Base-by-base conservation (phyloP, 257 asterid species). In the Parsonsia alboflavescens region DNA sequence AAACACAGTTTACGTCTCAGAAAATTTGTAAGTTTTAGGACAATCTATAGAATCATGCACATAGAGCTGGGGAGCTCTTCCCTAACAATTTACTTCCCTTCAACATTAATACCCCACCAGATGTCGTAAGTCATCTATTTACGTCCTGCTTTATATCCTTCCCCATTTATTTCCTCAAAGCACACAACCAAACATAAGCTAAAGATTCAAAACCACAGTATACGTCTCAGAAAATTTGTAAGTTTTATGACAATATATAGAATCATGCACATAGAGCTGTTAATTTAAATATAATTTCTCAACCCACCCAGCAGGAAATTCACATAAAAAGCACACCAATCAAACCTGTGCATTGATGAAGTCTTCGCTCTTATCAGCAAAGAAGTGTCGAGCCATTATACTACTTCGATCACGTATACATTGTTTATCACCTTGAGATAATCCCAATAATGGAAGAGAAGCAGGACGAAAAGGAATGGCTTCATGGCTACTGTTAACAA, bases 351-450 rank as follows among this genome's bases (percentile, higher is more conserved):
- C 79, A 72, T 89, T 89, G 76, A 95, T 95, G 75, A 92, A 95
- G 52, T 95, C 98, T 80, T 95, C 98, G 63, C 86, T 85, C 82
- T 85, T 93, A 84, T 92, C 99, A 53, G 97, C 99, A 88, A 90
- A 91, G 76, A 95, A 86, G 82, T 95, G 99, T 4, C 98, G 96
- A 76, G 99, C 98, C 99, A 95, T 95, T 75, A 95, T 95, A 81
- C 97, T 91, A 87, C 98, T 93, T 67, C 98, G 97, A 82, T 95
- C 97, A 58, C 96, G 98, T 84, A 95, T 93, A 87, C 99, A 92
- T 80, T 85, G 93, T 81, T 95, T 95, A 75, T 95, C 99, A 76
- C 96, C 91, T 78, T 87, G 93, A 73, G 99, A 95, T 82, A 95
- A 84, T 74, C 99, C 99, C 86, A 95, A 84, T 73, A 82, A 80